These are phyloP conservation scores for Neocucurbitaria cava DNA, from an alignment of 2,329 filamentous ascomycete genomes.

Conservation along the genomic window DNA sequence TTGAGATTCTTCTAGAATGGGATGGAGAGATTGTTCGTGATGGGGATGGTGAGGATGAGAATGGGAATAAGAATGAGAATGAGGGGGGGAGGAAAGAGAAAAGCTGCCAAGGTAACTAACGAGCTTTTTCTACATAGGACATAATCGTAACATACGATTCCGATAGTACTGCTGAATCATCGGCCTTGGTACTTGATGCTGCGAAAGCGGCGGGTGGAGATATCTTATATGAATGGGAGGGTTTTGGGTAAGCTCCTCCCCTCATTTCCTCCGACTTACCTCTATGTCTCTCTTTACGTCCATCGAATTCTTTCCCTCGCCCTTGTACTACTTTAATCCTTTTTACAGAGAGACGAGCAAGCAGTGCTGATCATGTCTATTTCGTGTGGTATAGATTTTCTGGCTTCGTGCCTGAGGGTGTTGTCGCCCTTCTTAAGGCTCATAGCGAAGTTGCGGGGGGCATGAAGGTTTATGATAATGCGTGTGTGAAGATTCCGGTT, in stretches of 20 bases:
- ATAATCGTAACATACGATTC: slow-evolving; percentile 15
- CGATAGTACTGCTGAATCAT: neutral
- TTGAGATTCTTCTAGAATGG: too few species aligned
- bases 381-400: slow-evolving; percentile 14
- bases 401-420: slow-evolving; percentile 19
- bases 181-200: slow-evolving; percentile 9
- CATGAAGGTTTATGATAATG: slow-evolving; percentile 16
- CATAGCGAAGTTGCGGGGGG: slow-evolving; percentile 9
- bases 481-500: slow-evolving; percentile 19
- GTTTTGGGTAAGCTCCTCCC: slow-evolving; percentile 14
- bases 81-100: too few species aligned
- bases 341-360: neutral
- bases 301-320: too few species aligned
- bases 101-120: too few species aligned
- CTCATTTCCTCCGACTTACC: neutral
- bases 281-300: too few species aligned
- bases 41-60: too few species aligned
- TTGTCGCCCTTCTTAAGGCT: slow-evolving; percentile 13
- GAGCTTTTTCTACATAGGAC: slow-evolving; percentile 9
- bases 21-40: too few species aligned
- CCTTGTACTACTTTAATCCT: neutral
- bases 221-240: slow-evolving; percentile 16
- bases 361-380: neutral
- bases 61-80: too few species aligned
- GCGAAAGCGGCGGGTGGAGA: slow-evolving; percentile 13